Base-by-base conservation (phyloP, 2,329 filamentous ascomycete genomes). In the Esteya vermicola region DNA sequence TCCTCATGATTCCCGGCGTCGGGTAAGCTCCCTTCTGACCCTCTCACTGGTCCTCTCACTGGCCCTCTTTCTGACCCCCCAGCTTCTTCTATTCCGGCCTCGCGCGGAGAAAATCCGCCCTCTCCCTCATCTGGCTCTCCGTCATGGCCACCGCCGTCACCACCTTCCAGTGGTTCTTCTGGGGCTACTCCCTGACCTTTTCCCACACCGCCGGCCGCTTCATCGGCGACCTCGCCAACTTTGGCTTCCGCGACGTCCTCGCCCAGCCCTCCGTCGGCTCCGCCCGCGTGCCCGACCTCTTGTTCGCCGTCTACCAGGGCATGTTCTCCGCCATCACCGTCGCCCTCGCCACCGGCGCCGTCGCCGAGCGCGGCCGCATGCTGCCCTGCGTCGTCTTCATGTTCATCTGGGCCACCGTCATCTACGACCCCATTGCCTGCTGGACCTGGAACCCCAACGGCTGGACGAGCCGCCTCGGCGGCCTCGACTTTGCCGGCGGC, bases 141-240 rank as follows among this genome's bases (percentile, higher is more conserved):
- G 68, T 93, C 54, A 93, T 93, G 82, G 75, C 85, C 18, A 76
- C 79, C 1, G 85, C 80, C 12, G 80, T 93, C 38, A 79, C 85
- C 27, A 81, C 78, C 21, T 93, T 93, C 60, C 85, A 93, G 58
- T 94, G 86, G 86, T 93, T 93, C 66, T 85, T 91, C 67, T 91
- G 84, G 84, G 84, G 84, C 31, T 91, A 85, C 57, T 86, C 81
- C 5, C 62, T 91, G 10, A 75, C 82, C 36, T 91, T 88, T 57
- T 91, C 84, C 14, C 84, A 89, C 59, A 68, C 71, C 3, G 81
- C 81, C 21, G 78, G 79, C 35, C 72, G 66, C 32, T 93, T 75
- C 57, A 83, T 93, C 46, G 85, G 85, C 43, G 70, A 86, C 51
- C 65, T 93, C 21, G 62, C 73, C 48, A 89, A 93, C 63, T 76